phyloP scores from a whole-genome alignment of 352 stramenopile genomes.

The Phytophthora pluvialis region DNA sequence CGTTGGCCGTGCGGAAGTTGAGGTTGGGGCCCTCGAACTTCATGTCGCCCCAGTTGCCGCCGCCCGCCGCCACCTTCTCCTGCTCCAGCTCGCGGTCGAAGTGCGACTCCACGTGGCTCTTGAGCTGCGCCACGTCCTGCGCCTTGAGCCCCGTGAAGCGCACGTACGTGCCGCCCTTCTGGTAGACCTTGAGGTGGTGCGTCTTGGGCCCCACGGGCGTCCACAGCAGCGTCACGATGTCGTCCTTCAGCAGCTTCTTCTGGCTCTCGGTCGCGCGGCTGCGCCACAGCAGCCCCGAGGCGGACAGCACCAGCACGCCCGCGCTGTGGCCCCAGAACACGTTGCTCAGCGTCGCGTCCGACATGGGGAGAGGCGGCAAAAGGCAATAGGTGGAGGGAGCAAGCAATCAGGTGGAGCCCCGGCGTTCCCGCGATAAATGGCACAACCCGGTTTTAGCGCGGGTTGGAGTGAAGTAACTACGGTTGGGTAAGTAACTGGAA shows the following conservation, averaged over 20 bases:
- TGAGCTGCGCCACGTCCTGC: constrained; percentile 67
- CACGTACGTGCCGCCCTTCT: constrained; percentile 86
- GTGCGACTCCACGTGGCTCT: constrained; percentile 71
- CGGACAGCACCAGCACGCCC: constrained; percentile 78
- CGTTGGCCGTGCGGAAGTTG: constrained; percentile 75
- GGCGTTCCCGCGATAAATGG: constrained; percentile 9
- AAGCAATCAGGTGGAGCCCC: constrained; percentile 12
- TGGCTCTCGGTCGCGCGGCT: constrained; percentile 79
- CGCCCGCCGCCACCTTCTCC: constrained; percentile 87
- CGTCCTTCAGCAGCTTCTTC: constrained; percentile 88
- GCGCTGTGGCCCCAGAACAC: constrained; percentile 89
- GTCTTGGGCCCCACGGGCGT: constrained; percentile 82
- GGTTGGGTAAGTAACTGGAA: too few relatives aligned
- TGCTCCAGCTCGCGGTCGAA: constrained; percentile 92
- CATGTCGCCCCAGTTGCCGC: constrained; percentile 95
- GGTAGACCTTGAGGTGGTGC: constrained; percentile 87
- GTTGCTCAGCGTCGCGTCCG: constrained; percentile 84
- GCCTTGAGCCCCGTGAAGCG: constrained; percentile 83
- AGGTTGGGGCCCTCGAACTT: constrained; percentile 91
- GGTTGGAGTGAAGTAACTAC: too few relatives aligned
- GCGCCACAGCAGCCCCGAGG: constrained; percentile 77
- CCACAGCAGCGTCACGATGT: constrained; percentile 88
- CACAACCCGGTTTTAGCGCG: background rate
- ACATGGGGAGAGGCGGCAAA: constrained; percentile 44
- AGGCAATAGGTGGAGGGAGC: background rate